These are phyloP conservation scores for Coniella vitis DNA, from an alignment of 2,329 filamentous ascomycete species.

Conservation along the genomic window DNA sequence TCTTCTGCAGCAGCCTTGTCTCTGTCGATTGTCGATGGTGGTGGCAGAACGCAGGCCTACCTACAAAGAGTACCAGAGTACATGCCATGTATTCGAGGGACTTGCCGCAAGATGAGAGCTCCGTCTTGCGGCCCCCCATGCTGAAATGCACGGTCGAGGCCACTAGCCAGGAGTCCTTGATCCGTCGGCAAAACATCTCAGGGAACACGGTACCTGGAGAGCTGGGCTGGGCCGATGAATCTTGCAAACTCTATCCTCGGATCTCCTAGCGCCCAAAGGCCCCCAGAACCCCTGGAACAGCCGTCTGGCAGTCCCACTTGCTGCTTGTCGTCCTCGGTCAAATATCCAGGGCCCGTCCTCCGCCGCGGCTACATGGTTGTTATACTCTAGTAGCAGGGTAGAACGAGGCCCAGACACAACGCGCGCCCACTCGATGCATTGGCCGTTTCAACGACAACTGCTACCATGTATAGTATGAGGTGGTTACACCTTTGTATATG, in stretches of 20 bases:
- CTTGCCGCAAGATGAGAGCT: not conserved
- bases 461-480: too few species aligned
- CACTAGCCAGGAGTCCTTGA: conserved; percentile 17
- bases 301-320: conserved; percentile 6
- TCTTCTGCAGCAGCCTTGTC: too few species aligned
- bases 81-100: conserved; percentile 1
- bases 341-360: conserved; percentile 8
- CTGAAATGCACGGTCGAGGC: conserved; percentile 11
- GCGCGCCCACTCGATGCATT: too few species aligned
- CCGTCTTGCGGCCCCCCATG: conserved; percentile 12
- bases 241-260: conserved; percentile 17
- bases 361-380: not conserved
- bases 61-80: not conserved
- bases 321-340: conserved; percentile 12
- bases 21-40: too few species aligned
- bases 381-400: too few species aligned
- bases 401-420: too few species aligned
- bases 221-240: conserved; percentile 13
- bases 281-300: conserved; percentile 4
- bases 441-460: too few species aligned
- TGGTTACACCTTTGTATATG: too few species aligned
- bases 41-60: too few species aligned
- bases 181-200: conserved; percentile 15
- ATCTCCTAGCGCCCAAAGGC: conserved; percentile 11
- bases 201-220: conserved; percentile 9